These are phyloP conservation scores for Haplosporangium gracile DNA, from an alignment of 192 early-diverging fungal species.

Conservation along the genomic window DNA sequence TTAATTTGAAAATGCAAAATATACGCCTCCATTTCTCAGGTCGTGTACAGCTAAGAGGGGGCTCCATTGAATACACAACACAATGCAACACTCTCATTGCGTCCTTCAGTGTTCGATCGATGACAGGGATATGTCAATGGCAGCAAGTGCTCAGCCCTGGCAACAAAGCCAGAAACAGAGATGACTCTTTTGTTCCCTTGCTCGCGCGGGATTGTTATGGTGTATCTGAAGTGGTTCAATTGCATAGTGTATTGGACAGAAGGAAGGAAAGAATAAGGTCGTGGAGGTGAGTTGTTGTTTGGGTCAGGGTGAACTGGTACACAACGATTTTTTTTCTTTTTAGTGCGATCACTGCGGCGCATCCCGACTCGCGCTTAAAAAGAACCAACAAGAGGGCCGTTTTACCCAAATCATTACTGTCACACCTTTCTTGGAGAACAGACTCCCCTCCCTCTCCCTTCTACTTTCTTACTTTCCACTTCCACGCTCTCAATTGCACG, in stretches of 20 bases:
- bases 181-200: not conserved
- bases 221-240: not conserved
- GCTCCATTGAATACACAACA: not conserved
- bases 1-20: not conserved
- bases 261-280: not conserved
- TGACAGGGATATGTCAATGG: not conserved
- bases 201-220: no score
- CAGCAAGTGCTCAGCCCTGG: not conserved
- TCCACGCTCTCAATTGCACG: not conserved
- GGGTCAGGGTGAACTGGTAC: not conserved
- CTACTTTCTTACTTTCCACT: not conserved
- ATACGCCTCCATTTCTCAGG: not conserved
- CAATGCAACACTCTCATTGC: not conserved
- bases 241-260: not conserved
- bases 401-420: not conserved
- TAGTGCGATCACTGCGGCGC: slow-evolving; percentile 25
- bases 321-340: not conserved
- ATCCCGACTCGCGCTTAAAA: slow-evolving; percentile 19
- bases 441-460: not conserved
- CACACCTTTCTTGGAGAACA: not conserved
- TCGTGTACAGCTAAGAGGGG: not conserved
- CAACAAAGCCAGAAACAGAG: not conserved
- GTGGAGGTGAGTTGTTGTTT: not conserved
- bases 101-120: not conserved
- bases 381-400: not conserved